phyloP scores from a whole-genome alignment of 495 filamentous ascomycete species.

The Aspergillus indologenus region DNA sequence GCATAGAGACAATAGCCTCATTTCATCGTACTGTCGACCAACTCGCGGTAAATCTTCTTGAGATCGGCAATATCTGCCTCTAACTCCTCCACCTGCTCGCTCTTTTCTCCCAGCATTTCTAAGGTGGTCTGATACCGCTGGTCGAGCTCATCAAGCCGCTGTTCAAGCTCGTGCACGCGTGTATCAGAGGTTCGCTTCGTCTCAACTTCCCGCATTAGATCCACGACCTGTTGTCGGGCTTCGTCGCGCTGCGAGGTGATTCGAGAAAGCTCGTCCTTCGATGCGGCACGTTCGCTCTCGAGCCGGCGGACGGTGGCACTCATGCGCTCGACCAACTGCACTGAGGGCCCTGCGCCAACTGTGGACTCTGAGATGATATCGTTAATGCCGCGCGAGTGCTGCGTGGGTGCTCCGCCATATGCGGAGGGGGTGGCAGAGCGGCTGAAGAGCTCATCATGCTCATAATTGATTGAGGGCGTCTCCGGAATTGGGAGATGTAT shows the following conservation, averaged over 20 bases:
- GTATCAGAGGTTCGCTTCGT: slow-evolving; percentile 57
- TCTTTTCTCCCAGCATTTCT: slow-evolving; percentile 96
- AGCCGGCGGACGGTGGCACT: slow-evolving; percentile 84
- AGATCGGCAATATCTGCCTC: slow-evolving; percentile 84
- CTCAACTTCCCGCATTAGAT: slow-evolving; percentile 82
- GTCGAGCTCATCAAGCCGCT: slow-evolving; percentile 54
- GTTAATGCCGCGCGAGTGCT: slow-evolving; percentile 60
- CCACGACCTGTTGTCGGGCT: slow-evolving; percentile 83
- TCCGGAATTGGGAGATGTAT: slow-evolving; percentile 37
- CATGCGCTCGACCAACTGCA: slow-evolving; percentile 97
- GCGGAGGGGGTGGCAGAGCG: slow-evolving; percentile 57
- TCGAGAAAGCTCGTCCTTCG: slow-evolving; percentile 77
- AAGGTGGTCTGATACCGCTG: slow-evolving; percentile 82
- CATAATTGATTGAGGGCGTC: slow-evolving; percentile 57
- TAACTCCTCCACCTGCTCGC: slow-evolving; percentile 87
- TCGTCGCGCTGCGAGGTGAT: slow-evolving; percentile 83
- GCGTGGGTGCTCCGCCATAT: slow-evolving; percentile 36
- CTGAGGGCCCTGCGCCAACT: slow-evolving; percentile 82
- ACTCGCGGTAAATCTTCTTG: slow-evolving; percentile 90
- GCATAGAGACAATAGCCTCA: slow-evolving; percentile 31
- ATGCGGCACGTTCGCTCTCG: slow-evolving; percentile 83
- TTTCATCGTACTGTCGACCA: slow-evolving; percentile 81
- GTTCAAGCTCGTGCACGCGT: slow-evolving; percentile 62
- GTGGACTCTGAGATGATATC: slow-evolving; percentile 90
- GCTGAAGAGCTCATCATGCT: slow-evolving; percentile 68